Conservation (phyloP, 2,329 filamentous ascomycete genomes). For the Tricladium varicosporioides region DNA sequence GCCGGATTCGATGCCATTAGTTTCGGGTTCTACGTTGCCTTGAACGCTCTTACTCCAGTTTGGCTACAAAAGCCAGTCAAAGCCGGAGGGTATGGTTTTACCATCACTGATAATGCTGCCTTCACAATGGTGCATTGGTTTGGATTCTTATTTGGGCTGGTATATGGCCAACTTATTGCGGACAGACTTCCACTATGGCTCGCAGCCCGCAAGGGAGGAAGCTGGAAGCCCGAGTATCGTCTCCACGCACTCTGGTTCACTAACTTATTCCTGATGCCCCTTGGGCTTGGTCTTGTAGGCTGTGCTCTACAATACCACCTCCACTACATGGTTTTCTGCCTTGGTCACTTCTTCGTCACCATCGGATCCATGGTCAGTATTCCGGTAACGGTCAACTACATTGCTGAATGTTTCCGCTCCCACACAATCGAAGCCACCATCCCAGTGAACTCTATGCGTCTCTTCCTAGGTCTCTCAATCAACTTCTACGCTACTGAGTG, state of each 20-base stretch:
- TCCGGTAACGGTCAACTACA: constrained; percentile 15
- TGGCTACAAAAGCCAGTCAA: constrained; percentile 39
- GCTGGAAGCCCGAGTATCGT: constrained; percentile 41
- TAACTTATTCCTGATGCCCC: constrained; percentile 32
- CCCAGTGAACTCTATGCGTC: constrained; percentile 35
- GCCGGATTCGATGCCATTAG: constrained; percentile 33
- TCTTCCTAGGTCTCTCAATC: constrained; percentile 39
- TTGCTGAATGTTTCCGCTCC: constrained; percentile 26
- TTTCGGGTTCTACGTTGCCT: constrained; percentile 27
- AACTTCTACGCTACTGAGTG: constrained; percentile 41
- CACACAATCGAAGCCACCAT: constrained; percentile 35
- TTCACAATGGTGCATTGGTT: constrained; percentile 41
- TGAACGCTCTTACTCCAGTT: constrained; percentile 22
- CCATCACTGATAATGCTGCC: constrained; percentile 38
- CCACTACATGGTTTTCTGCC: constrained; percentile 40
- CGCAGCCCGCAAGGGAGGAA: constrained; percentile 14
- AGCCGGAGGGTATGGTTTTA: constrained; percentile 43
- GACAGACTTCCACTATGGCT: constrained; percentile 38
- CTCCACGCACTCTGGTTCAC: constrained; percentile 34
- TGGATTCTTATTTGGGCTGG: constrained; percentile 37
- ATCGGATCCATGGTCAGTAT: constrained; percentile 27
- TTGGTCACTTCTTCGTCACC: constrained; percentile 41
- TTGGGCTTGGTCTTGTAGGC: constrained; percentile 39
- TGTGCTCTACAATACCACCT: constrained; percentile 40
- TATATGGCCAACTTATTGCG: constrained; percentile 38